Percentiles rank a stretch among this genome's conserved stretches.
Conservation (phyloP, 768 basidiomycete genomes). For the Suillus paluster region DNA sequence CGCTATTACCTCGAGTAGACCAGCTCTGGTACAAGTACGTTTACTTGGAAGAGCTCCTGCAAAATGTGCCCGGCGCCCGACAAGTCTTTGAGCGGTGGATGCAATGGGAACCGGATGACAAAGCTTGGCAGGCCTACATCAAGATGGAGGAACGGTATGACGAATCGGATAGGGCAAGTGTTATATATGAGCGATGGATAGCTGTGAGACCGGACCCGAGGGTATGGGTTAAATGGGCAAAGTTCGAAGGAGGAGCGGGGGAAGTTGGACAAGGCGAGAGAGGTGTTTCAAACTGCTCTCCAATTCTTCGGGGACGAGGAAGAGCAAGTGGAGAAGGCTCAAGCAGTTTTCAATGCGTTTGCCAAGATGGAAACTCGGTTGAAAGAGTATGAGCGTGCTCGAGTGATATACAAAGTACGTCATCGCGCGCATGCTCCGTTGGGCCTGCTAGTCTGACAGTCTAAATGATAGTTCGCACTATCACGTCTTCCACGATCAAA, state of each 20-base stretch:
- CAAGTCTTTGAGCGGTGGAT: conserved; percentile 99
- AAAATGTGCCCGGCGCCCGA: conserved; percentile 94
- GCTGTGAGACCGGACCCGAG: conserved; percentile 77
- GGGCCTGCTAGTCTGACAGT: conserved; percentile 8
- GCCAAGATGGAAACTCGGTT: conserved; percentile 96
- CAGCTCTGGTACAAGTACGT: conserved; percentile 99
- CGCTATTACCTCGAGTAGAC: conserved; percentile 93
- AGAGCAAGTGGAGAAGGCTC: conserved; percentile 85
- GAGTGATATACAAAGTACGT: conserved; percentile 95
- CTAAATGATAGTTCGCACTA: conserved; percentile 78
- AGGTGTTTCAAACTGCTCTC: conserved; percentile 90
- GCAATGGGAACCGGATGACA: conserved; percentile 99
- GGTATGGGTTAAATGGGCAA: conserved; percentile 84
- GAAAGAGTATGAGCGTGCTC: conserved; percentile 95
- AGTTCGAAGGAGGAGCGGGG: conserved; percentile 83
- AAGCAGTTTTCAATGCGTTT: conserved; percentile 91
- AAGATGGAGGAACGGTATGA: conserved; percentile 95
- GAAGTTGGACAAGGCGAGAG: conserved; percentile 71
- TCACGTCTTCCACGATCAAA: conserved; percentile 91
- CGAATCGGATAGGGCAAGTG: conserved; percentile 89
- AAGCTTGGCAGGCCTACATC: conserved; percentile 99
- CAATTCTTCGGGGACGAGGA: conserved; percentile 90
- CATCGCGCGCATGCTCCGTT: background rate
- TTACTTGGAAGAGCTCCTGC: conserved; percentile 91
- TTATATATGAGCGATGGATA: conserved; percentile 92